Percentiles rank a stretch among this genome's conserved stretches.
Conservation (phyloP, 192 early-diverging fungal genomes). For the Phlyctochytrium bullatum region DNA sequence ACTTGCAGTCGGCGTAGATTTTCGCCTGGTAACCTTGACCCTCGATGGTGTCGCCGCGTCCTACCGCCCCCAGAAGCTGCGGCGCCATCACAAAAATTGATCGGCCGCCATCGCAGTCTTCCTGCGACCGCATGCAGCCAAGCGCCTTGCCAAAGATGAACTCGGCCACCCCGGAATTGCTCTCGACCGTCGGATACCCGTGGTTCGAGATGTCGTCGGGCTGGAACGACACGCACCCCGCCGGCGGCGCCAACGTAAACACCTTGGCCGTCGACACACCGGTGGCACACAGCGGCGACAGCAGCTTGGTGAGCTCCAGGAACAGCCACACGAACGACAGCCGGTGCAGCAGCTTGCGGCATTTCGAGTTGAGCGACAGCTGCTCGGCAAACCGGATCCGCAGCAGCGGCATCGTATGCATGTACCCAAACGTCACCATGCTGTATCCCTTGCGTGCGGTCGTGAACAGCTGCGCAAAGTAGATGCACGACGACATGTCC, state of each 20-base stretch:
- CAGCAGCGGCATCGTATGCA: constrained; percentile 12
- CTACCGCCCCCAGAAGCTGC: constrained; percentile 12
- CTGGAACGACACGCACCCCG: constrained; percentile 5
- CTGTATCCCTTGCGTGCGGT: constrained; percentile 2
- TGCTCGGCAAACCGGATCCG: constrained; percentile 9
- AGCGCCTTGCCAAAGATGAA: constrained; percentile 18
- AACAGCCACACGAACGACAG: constrained; percentile 15
- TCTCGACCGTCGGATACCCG: constrained; percentile 16
- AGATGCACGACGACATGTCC: constrained; percentile 3
- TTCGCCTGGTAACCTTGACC: constrained; percentile 8
- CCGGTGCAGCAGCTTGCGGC: constrained; percentile 17
- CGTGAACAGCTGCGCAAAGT: constrained; percentile 11
- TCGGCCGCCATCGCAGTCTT: constrained; percentile 5
- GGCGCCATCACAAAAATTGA: constrained; percentile 14
- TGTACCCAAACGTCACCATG: constrained; percentile 21
- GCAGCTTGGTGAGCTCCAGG: constrained; percentile 10
- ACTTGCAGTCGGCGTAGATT: constrained; percentile 8
- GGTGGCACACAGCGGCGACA: constrained; percentile 19
- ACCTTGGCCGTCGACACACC: constrained; percentile 8
- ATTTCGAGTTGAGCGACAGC: constrained; percentile 17
- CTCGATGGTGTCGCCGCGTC: constrained; percentile 16
- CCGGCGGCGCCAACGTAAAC: constrained; percentile 3
- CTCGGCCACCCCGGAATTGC: constrained; percentile 14
- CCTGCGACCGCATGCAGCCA: constrained; percentile 23
- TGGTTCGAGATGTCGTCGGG: constrained; percentile 2